These are phyloP conservation scores for Mycogone perniciosa DNA, from an alignment of 2,329 filamentous ascomycete genomes.

Conservation along the genomic window DNA sequence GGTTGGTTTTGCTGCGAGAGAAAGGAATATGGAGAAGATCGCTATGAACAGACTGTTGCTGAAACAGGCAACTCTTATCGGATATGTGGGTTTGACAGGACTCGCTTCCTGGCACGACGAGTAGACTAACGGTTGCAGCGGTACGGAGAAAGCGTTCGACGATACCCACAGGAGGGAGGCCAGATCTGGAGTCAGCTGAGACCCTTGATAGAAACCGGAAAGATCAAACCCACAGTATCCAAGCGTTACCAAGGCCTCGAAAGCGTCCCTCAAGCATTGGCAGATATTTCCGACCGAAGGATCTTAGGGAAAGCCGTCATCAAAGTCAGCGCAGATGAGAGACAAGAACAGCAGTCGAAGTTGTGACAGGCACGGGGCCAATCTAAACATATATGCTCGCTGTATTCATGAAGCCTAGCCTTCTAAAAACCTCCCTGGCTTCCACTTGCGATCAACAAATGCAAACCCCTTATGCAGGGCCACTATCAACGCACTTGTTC, in stretches of 20 bases:
- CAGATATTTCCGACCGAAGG: conserved; percentile 43
- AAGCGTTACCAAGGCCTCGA: conserved; percentile 44
- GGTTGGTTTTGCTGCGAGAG: conserved; percentile 51
- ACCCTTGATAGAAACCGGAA: conserved; percentile 38
- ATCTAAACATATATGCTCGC: conserved; percentile 2
- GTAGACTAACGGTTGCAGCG: conserved; percentile 29
- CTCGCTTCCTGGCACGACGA: not conserved
- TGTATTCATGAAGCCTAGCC: conserved; percentile 7
- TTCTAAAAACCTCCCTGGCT: conserved; percentile 5
- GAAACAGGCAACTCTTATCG: conserved; percentile 46
- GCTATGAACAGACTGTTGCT: conserved; percentile 49
- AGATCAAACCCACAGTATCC: conserved; percentile 46
- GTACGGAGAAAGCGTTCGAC: conserved; percentile 50
- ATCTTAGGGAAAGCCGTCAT: conserved; percentile 50
- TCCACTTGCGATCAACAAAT: conserved; percentile 9
- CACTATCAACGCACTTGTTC: not conserved
- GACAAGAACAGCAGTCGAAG: not conserved
- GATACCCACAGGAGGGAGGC: conserved; percentile 39
- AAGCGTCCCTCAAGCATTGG: conserved; percentile 42
- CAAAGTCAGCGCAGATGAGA: not conserved
- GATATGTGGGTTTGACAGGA: conserved; percentile 37
- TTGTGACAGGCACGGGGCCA: not conserved
- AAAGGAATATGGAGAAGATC: conserved; percentile 46
- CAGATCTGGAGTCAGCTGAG: conserved; percentile 47
- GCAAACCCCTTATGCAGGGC: conserved; percentile 4